phyloP scores from a whole-genome alignment of 805 yeast genomes.

The Yamadazyma philogaea region DNA sequence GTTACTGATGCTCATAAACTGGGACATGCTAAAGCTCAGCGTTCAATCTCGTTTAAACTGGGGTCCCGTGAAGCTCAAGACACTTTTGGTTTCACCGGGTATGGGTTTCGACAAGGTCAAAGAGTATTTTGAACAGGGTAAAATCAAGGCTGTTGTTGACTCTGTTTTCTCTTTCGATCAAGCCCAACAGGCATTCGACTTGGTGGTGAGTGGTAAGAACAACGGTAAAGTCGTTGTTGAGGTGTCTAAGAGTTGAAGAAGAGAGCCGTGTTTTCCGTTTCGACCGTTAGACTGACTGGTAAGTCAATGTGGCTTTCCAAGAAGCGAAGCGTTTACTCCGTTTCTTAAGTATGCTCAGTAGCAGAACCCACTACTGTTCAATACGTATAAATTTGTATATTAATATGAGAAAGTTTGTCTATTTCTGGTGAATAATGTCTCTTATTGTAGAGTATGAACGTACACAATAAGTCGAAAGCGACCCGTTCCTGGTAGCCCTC shows the following conservation, averaged over 20 bases:
- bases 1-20: background rate
- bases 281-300: too few relatives aligned
- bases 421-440: too few relatives aligned
- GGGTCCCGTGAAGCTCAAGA: background rate
- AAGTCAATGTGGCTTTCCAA: too few relatives aligned
- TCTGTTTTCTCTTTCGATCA: slow-evolving; percentile 50
- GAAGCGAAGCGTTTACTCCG: too few relatives aligned
- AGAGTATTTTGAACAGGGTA: slow-evolving; percentile 45
- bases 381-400: too few relatives aligned
- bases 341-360: too few relatives aligned
- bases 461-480: too few relatives aligned
- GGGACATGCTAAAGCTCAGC: slow-evolving; percentile 3
- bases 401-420: too few relatives aligned
- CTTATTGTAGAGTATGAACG: too few relatives aligned
- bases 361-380: too few relatives aligned
- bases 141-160: slow-evolving; percentile 50
- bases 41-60: background rate
- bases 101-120: slow-evolving; percentile 19
- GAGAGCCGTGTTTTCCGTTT: background rate
- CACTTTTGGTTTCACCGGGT: background rate
- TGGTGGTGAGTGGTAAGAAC: slow-evolving; percentile 45
- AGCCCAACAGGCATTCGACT: slow-evolving; percentile 48
- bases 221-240: slow-evolving; percentile 66
- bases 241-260: slow-evolving; percentile 12
- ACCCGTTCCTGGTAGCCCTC: too few relatives aligned